phyloP scores from a whole-genome alignment of 176 grass and related monocot species.

The sorghum (Sorghum bicolor) region Sorghum_bicolor_NCBIv3 NC_012871.2:69702001-69702500 shows the following conservation, averaged over 20 bases:
- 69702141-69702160: not conserved
- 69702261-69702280: not conserved
- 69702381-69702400: not conserved
- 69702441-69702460: not conserved
- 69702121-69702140: not conserved
- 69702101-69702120: constrained; percentile 26
- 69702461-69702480: not conserved
- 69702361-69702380: not conserved
- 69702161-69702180: not conserved
- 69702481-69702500: not conserved
- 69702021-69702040: constrained; percentile 13
- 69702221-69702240: not conserved
- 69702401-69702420: not conserved
- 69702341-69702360: too few relatives aligned
- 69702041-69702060: not conserved
- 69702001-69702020: not conserved
- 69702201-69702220: not conserved
- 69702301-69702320: too few relatives aligned
- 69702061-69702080: not conserved
- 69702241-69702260: too few relatives aligned
- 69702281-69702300: too few relatives aligned
- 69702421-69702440: not conserved
- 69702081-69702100: not conserved
- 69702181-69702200: not conserved
- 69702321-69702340: too few relatives aligned